phyloP scores from a whole-genome alignment of 2,329 filamentous ascomycete genomes.

The Trichoderma koningiopsis region DNA sequence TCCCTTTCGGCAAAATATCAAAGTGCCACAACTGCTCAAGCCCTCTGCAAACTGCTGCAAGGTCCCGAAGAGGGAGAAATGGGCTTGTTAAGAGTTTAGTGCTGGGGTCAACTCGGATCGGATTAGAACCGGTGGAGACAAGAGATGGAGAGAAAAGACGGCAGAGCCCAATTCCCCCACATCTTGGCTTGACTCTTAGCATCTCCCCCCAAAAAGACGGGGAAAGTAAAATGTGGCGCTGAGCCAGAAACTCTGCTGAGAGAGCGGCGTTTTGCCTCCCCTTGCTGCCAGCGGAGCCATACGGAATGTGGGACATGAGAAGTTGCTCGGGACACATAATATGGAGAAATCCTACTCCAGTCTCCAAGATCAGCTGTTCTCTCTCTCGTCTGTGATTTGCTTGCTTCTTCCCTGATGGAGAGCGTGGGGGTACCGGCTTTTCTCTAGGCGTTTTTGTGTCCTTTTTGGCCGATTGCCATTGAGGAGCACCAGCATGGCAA shows the following conservation, averaged over 20 bases:
- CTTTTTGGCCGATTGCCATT: not conserved
- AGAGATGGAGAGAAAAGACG: not conserved
- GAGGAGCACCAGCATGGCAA: conserved; percentile 8
- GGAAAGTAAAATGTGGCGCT: conserved; percentile 4
- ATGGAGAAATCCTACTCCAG: conserved; percentile 8
- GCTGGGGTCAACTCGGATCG: not conserved
- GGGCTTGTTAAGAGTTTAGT: not conserved
- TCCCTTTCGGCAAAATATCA: not conserved
- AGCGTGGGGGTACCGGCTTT: conserved; percentile 16
- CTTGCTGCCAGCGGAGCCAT: not conserved
- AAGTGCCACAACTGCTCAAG: not conserved
- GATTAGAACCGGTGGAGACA: not conserved
- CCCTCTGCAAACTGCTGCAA: conserved; percentile 5
- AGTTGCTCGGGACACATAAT: not conserved
- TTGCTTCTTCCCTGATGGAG: not conserved
- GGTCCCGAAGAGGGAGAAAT: not conserved
- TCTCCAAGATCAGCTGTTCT: conserved; percentile 8
- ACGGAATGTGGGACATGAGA: not conserved
- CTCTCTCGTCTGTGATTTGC: not conserved
- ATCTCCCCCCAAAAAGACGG: conserved; percentile 3
- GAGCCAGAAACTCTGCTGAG: not conserved
- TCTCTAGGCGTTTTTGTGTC: not conserved
- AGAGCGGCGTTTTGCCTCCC: not conserved
- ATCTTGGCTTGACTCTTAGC: not conserved
- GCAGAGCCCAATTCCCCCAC: conserved; percentile 7